Conservation (phyloP, 352 stramenopile species). For the Phytophthora sansomeana region DNA sequence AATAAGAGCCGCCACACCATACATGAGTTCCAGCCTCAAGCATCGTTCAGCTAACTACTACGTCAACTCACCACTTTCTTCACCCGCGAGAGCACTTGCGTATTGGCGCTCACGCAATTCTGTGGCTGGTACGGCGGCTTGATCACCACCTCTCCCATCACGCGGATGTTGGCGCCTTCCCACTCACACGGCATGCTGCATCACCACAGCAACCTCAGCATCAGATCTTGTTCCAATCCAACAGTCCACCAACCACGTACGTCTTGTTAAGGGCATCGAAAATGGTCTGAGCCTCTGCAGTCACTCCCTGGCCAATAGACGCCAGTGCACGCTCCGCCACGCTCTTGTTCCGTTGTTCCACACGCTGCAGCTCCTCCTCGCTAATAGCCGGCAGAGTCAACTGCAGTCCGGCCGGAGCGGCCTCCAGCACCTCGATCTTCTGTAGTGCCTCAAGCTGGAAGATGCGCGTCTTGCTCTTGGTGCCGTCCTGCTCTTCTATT, state of each 20-base stretch:
- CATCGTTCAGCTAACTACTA: neutral
- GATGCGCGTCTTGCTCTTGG: constrained; percentile 78
- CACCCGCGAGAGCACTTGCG: constrained; percentile 76
- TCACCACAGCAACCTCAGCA: neutral
- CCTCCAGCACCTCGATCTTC: constrained; percentile 69
- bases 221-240: constrained; percentile 19
- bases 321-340: constrained; percentile 74
- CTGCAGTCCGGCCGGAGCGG: constrained; percentile 54
- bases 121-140: constrained; percentile 84
- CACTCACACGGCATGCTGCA: constrained; percentile 87
- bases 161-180: constrained; percentile 83
- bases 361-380: constrained; percentile 74
- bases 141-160: constrained; percentile 89
- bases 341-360: constrained; percentile 82
- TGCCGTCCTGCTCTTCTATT: constrained; percentile 66
- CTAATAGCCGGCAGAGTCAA: constrained; percentile 60
- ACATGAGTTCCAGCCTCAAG: neutral
- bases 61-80: constrained; percentile 86
- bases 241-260: constrained; percentile 41
- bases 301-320: constrained; percentile 84
- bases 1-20: neutral
- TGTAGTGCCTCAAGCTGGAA: constrained; percentile 77
- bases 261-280: constrained; percentile 93
- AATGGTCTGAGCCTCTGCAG: constrained; percentile 73
- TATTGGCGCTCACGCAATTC: constrained; percentile 80